Base-by-base conservation (phyloP, 1,139 yeast genomes). In the Komagataea norvegica region DNA sequence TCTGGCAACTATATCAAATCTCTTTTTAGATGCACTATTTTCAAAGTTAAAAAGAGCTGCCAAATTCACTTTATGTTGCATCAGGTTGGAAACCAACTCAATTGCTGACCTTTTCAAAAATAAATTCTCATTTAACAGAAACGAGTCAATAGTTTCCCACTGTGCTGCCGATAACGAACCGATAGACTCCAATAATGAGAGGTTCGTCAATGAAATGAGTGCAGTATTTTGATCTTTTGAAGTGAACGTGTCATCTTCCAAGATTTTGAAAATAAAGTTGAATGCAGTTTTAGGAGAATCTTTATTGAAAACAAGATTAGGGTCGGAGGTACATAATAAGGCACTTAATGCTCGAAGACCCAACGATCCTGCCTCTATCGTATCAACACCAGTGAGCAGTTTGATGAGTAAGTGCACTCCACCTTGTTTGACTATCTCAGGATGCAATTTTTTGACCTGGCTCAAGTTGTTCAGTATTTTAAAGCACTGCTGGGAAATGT, bases 401-500 rank as follows among this genome's bases (percentile, higher is more conserved):
- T 62, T 61, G 17, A 72, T 31, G 0, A 65, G 34, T 1, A 67
- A 43, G 21, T 59, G 60, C n/a, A 71, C 46, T 0, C 65, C 68
- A 1, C 77, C 77, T 47, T 72, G 76, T 34, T 63, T 60, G 11
- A 68, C 67, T 13, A 71, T 48, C 30, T 64, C 69, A n/a, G 36
- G 56, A 54, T 19, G 60, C 49, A 6, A 33, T 16, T 35, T 51
- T 52, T 34, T 37, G 5, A 29, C 20, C 28, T 36, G 44, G 6
- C 46, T 31, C 8, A 43, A 16, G 22, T 48, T 51, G 33, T 40
- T 38, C 2, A 51, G n/a, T 10, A 48, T 25, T 4, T 35, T 40
- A 14, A 48, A 34, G 5, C 42, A 35, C 29, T 47, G 53, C 13
- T 45, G 37, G 30, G 44, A 33, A 3, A 43, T 33, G n/a, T 42